Evolutionary conservation across 306 rosid genomes (phyloP).

Genomic region (Alnus glutinosa): DNA sequence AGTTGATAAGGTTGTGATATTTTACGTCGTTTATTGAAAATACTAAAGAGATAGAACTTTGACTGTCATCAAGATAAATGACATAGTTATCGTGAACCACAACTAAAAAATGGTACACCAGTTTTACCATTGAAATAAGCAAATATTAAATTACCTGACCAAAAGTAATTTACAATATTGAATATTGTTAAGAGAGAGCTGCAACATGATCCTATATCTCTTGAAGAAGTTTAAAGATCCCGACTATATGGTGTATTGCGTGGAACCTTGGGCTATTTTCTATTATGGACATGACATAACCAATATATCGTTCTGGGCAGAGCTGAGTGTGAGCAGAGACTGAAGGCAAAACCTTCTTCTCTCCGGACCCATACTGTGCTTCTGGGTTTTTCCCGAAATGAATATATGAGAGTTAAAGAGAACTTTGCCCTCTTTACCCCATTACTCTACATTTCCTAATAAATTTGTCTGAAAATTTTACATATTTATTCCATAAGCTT

Average conservation of each 20-base stretch:
- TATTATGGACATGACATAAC: conserved; percentile 50
- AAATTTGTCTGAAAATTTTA: conserved; percentile 70
- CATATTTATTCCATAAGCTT: conserved; percentile 70
- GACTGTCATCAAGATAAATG: too few relatives aligned
- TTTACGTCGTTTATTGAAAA: too few relatives aligned
- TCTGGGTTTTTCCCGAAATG: conserved; percentile 41
- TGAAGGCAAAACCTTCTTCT: conserved; percentile 97
- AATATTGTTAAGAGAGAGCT: conserved; percentile 27
- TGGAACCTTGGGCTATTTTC: conserved; percentile 51
- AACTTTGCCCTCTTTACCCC: conserved; percentile 57
- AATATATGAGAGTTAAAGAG: conserved; percentile 40
- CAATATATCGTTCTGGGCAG: conserved; percentile 32
- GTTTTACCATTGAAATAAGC: conserved; percentile 22
- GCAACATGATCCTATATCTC: conserved; percentile 28
- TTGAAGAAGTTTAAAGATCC: conserved; percentile 33
- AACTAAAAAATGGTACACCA: too few relatives aligned
- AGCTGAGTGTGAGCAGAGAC: conserved; percentile 62
- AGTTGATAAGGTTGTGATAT: too few relatives aligned
- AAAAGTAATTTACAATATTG: conserved; percentile 41
- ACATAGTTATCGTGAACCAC: too few relatives aligned
- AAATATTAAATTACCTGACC: conserved; percentile 15
- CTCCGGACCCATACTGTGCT: conserved; percentile 55
- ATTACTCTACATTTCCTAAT: conserved; percentile 69
- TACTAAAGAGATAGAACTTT: too few relatives aligned
- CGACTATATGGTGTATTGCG: conserved; percentile 36